Conservation (phyloP, 2,329 filamentous ascomycete species). For the Remersonia thermophila region DNA sequence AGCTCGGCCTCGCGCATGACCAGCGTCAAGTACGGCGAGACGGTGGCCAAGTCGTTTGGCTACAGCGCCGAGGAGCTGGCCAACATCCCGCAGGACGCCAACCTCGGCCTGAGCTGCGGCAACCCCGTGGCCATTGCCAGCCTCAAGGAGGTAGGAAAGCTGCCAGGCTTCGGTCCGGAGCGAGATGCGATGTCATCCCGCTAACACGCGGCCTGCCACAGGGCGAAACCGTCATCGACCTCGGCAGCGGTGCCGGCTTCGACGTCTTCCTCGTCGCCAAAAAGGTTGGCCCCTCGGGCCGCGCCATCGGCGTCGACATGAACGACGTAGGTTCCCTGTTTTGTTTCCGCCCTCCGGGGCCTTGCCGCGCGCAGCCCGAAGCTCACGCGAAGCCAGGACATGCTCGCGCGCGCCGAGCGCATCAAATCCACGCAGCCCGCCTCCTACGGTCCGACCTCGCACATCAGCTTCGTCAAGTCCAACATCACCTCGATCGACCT, state of each 20-base stretch:
- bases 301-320: slow-evolving; percentile 47
- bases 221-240: slow-evolving; percentile 45
- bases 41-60: slow-evolving; percentile 39
- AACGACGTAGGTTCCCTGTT: slow-evolving; percentile 31
- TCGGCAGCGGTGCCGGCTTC: slow-evolving; percentile 46
- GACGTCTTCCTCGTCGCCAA: slow-evolving; percentile 43
- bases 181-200: too few species aligned
- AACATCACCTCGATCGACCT: slow-evolving; percentile 39
- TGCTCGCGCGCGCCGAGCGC: slow-evolving; percentile 37
- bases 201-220: too few species aligned
- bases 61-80: slow-evolving; percentile 37
- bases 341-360: background rate
- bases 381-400: slow-evolving; percentile 28
- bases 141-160: too few species aligned
- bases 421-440: slow-evolving; percentile 24
- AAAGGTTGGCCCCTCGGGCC: slow-evolving; percentile 35
- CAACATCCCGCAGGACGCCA: slow-evolving; percentile 33
- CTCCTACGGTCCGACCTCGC: slow-evolving; percentile 26
- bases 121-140: slow-evolving; percentile 39
- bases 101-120: slow-evolving; percentile 42
- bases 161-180: too few species aligned
- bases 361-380: too few species aligned
- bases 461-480: slow-evolving; percentile 39
- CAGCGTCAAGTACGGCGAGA: slow-evolving; percentile 23
- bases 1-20: slow-evolving; percentile 21